These are phyloP conservation scores for Cadophora gregata DNA, from an alignment of 2,329 filamentous ascomycete species.

Conservation along the genomic window DNA sequence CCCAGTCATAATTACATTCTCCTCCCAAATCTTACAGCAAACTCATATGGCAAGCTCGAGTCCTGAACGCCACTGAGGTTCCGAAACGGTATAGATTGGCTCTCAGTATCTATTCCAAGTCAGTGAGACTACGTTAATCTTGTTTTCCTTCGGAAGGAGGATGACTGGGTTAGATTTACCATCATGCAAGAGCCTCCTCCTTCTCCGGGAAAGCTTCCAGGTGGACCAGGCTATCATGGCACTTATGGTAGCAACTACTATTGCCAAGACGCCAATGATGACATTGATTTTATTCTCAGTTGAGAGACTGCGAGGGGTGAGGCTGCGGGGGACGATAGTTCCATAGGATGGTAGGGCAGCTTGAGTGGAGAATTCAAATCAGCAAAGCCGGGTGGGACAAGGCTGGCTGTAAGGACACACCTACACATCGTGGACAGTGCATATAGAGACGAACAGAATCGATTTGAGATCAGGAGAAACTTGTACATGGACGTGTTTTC, in stretches of 20 bases:
- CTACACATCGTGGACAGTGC: no score
- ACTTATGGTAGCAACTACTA: background rate
- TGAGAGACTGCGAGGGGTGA: background rate
- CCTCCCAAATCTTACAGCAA: slow-evolving; percentile 16
- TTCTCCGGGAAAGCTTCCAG: background rate
- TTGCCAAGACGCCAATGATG: slow-evolving; percentile 2
- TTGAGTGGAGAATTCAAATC: no score
- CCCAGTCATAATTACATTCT: background rate
- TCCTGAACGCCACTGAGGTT: background rate
- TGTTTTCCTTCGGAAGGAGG: no score
- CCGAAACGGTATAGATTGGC: background rate
- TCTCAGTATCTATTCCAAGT: background rate
- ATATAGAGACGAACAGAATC: no score
- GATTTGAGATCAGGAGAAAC: no score
- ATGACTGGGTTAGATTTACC: no score
- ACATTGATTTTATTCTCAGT: slow-evolving; percentile 6
- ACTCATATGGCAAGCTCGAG: background rate
- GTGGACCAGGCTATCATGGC: slow-evolving; percentile 1
- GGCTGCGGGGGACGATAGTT: background rate
- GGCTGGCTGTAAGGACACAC: no score
- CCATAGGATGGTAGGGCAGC: no score
- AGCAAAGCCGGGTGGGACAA: no score
- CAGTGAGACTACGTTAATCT: no score
- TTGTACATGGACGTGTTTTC: no score
- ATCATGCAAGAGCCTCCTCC: background rate